Percentiles rank a stretch among this genome's conserved stretches.
Conservation (phyloP, 805 yeast species). For the Grigorovia humatica region DNA sequence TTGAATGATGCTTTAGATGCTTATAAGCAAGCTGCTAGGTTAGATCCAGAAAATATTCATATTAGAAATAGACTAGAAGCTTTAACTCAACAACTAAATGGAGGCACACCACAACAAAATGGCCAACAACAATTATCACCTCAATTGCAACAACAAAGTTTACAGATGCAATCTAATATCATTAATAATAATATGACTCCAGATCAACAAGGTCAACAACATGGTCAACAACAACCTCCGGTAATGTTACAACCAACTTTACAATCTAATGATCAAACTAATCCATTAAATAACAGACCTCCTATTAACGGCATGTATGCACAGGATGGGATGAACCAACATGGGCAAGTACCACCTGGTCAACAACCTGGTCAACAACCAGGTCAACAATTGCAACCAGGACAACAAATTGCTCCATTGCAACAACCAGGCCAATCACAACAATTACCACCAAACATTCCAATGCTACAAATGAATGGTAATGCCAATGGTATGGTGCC, state of each 20-base stretch:
- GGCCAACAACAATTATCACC: constrained; percentile 3
- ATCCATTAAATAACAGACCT: constrained; percentile 24
- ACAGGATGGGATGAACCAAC: constrained; percentile 10
- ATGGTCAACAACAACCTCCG: constrained; percentile 11
- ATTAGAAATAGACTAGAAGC: constrained; percentile 89
- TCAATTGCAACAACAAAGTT: constrained; percentile 3
- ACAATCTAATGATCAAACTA: constrained; percentile 23
- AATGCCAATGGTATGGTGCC: constrained; percentile 7
- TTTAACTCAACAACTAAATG: constrained; percentile 43
- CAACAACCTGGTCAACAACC: constrained; percentile 7
- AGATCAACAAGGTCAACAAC: constrained; percentile 5
- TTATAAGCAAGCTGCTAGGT: constrained; percentile 87
- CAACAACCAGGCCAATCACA: constrained; percentile 25
- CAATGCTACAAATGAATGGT: constrained; percentile 7
- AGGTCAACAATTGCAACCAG: constrained; percentile 4
- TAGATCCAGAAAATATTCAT: constrained; percentile 90
- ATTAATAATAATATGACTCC: neutral
- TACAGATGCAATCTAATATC: constrained; percentile 1
- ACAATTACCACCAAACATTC: constrained; percentile 10
- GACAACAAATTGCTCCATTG: constrained; percentile 25
- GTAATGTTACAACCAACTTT: constrained; percentile 26
- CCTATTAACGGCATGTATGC: constrained; percentile 11
- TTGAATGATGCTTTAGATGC: constrained; percentile 93
- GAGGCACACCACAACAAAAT: constrained; percentile 18
- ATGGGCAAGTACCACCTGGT: constrained; percentile 4